Conservation (phyloP, 2,329 filamentous ascomycete species). For the Xylariaceae sp. region DNA sequence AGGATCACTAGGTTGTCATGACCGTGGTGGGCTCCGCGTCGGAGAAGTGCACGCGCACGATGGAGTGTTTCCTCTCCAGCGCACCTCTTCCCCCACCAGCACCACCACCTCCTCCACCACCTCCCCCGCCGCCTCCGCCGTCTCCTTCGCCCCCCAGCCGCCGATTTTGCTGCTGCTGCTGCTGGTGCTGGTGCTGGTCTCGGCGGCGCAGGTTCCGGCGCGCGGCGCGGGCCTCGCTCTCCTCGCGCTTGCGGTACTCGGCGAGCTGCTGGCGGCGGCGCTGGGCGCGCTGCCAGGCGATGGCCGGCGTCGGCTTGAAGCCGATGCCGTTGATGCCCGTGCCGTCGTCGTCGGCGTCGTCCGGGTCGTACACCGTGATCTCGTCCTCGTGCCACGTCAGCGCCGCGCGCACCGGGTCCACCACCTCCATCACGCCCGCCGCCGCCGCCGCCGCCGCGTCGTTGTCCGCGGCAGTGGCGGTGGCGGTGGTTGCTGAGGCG, state of each 20-base stretch:
- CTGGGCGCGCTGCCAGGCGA: constrained; percentile 49
- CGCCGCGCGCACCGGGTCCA: constrained; percentile 49
- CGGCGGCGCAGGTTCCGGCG: constrained; percentile 44
- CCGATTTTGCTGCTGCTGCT: too few relatives aligned
- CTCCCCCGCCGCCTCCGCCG: too few relatives aligned
- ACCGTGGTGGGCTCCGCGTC: constrained; percentile 22
- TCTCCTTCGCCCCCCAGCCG: too few relatives aligned
- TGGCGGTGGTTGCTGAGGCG: too few relatives aligned
- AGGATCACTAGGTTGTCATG: constrained; percentile 18
- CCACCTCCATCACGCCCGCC: constrained; percentile 17
- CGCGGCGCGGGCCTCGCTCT: constrained; percentile 48
- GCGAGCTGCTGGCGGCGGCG: constrained; percentile 54
- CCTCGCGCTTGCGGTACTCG: constrained; percentile 55
- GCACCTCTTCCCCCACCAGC: constrained; percentile 19
- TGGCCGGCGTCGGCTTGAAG: constrained; percentile 55
- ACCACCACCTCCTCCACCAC: too few relatives aligned
- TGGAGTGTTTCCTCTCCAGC: constrained; percentile 19
- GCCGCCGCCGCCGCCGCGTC: neutral
- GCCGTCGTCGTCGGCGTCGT: constrained; percentile 60
- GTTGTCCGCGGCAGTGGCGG: too few relatives aligned
- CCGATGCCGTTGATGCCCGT: constrained; percentile 61
- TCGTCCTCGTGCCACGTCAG: constrained; percentile 63
- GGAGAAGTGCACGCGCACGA: constrained; percentile 24
- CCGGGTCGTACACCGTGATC: constrained; percentile 58
- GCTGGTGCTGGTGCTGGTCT: constrained; percentile 17